Percentiles rank a stretch among this genome's conserved stretches.
Evolutionary conservation across 257 asterid species (phyloP).

Genomic region (Penstemon eatonii): DNA sequence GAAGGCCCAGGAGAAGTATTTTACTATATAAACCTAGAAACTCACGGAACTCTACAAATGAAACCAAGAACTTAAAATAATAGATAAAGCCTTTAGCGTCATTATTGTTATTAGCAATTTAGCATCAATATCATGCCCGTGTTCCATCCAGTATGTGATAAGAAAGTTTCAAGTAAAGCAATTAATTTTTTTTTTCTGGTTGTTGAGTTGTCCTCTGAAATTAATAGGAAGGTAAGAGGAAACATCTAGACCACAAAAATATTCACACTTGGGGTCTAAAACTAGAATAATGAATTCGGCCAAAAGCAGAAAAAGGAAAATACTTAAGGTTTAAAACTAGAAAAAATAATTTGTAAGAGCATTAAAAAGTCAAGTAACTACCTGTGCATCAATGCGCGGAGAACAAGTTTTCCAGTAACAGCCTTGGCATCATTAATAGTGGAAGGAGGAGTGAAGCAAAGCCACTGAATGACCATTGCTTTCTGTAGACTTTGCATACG

Average conservation of each 20-base stretch:
- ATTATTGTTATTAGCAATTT: background rate
- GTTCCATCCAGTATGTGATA: background rate
- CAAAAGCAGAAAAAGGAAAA: background rate
- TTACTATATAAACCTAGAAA: background rate
- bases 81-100: background rate
- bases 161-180: slow-evolving; percentile 5
- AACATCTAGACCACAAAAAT: slow-evolving; percentile 15
- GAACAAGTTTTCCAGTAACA: slow-evolving; percentile 72
- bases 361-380: slow-evolving; percentile 26
- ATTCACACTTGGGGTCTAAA: slow-evolving; percentile 16
- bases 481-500: slow-evolving; percentile 87
- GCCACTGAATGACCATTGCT: slow-evolving; percentile 98
- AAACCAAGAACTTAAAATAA: slow-evolving; percentile 16
- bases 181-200: background rate
- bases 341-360: background rate
- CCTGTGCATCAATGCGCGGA: slow-evolving; percentile 91
- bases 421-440: slow-evolving; percentile 66
- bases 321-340: background rate
- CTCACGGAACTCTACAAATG: background rate
- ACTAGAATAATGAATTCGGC: slow-evolving; percentile 18
- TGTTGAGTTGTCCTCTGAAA: background rate
- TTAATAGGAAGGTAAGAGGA: slow-evolving; percentile 9
- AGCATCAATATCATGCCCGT: background rate
- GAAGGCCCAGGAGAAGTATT: slow-evolving; percentile 3
- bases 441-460: slow-evolving; percentile 98